These are phyloP conservation scores for Daedalea quercina DNA, from an alignment of 768 basidiomycete genomes.

Conservation along the genomic window DNA sequence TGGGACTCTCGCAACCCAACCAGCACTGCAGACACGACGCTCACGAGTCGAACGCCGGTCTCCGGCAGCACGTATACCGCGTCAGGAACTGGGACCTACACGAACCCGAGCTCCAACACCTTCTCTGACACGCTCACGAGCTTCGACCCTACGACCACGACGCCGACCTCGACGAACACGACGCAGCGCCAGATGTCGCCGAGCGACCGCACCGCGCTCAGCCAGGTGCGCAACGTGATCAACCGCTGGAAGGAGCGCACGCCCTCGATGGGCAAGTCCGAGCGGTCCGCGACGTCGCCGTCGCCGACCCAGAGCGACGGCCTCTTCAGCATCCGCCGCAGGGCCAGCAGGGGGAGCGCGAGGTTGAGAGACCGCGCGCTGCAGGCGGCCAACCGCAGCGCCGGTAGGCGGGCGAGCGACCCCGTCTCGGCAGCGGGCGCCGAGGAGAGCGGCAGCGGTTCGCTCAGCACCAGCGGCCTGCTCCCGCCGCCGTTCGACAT, in stretches of 20 bases:
- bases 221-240: constrained; percentile 63
- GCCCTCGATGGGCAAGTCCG: constrained; percentile 31
- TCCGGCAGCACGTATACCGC: constrained; percentile 25
- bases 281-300: constrained; percentile 11
- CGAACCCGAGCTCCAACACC: constrained; percentile 20
- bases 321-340: constrained; percentile 45
- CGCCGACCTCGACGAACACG: constrained; percentile 21
- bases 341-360: constrained; percentile 29
- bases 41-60: constrained; percentile 26
- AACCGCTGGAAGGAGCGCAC: constrained; percentile 77
- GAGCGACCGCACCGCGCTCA: constrained; percentile 59
- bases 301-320: constrained; percentile 30
- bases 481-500: constrained; percentile 42
- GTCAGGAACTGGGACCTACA: constrained; percentile 26
- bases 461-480: constrained; percentile 23
- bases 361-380: constrained; percentile 15
- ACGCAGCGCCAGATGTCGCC: constrained; percentile 7
- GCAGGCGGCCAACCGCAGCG: neutral
- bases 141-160: constrained; percentile 25
- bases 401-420: neutral
- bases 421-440: constrained; percentile 6
- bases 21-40: constrained; percentile 6
- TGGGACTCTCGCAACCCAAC: constrained; percentile 16
- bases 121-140: constrained; percentile 36
- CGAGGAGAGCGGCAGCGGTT: constrained; percentile 25